phyloP scores from a whole-genome alignment of 257 asterid genomes.

The Oldenlandia corymbosa region DNA sequence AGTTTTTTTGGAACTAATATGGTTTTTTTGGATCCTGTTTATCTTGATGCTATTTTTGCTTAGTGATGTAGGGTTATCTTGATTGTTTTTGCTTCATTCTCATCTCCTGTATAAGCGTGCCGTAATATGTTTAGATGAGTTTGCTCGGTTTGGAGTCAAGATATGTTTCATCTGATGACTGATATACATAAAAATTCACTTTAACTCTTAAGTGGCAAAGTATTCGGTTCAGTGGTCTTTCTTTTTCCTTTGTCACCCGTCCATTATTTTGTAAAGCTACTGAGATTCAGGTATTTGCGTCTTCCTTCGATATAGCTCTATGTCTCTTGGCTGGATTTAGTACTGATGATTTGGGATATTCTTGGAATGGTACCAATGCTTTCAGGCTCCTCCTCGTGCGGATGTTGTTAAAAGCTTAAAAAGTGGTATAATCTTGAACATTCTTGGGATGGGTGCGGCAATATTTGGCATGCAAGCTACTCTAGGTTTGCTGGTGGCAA shows the following conservation, averaged over 20 bases:
- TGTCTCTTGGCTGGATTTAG: neutral
- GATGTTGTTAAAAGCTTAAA: slow-evolving; percentile 83
- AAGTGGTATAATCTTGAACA: slow-evolving; percentile 70
- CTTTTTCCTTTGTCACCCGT: neutral
- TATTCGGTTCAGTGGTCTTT: neutral
- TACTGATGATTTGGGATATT: too few species aligned
- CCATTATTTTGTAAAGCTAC: neutral
- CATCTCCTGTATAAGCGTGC: neutral
- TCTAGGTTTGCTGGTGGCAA: slow-evolving; percentile 88
- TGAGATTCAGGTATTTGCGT: neutral
- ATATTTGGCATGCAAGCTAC: slow-evolving; percentile 95
- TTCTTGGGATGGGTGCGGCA: slow-evolving; percentile 95
- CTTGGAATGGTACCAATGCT: slow-evolving; percentile 15
- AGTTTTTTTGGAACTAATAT: too few species aligned
- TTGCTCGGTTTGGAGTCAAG: neutral
- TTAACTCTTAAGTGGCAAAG: neutral
- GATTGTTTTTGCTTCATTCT: neutral
- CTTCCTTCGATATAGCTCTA: neutral
- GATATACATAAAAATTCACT: neutral
- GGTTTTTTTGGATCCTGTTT: too few species aligned
- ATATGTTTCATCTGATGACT: neutral
- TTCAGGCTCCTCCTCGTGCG: slow-evolving; percentile 97
- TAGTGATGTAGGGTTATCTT: too few species aligned
- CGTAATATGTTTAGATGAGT: neutral
- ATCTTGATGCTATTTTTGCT: too few species aligned